Evolutionary conservation across 371 early-diverging fungal genomes (phyloP).

Genomic region (Dipsacomyces acuminosporus): DNA sequence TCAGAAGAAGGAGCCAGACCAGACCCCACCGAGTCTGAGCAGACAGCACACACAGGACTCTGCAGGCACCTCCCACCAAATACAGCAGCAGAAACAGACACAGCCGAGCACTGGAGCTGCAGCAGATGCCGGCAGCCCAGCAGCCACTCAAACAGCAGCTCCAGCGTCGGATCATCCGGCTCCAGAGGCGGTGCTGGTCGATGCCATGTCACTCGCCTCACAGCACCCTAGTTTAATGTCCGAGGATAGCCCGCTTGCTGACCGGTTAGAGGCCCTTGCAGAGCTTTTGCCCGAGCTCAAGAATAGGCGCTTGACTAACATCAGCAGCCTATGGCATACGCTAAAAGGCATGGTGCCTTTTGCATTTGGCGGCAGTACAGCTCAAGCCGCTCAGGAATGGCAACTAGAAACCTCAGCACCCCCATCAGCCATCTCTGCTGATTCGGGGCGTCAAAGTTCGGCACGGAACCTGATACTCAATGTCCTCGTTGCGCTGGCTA

Average conservation of each 20-base stretch:
- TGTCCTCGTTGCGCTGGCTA: slow-evolving; percentile 20
- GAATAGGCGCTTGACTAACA: slow-evolving; percentile 8
- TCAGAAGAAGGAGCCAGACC: too few species aligned
- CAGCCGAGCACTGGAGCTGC: background rate
- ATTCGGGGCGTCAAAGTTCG: background rate
- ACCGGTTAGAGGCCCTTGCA: slow-evolving; percentile 23
- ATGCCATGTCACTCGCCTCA: slow-evolving; percentile 27
- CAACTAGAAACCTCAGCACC: too few species aligned
- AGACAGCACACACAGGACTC: too few species aligned
- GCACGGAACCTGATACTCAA: slow-evolving; percentile 25
- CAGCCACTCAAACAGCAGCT: too few species aligned
- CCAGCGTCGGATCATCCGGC: background rate
- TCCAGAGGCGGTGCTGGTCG: slow-evolving; percentile 1
- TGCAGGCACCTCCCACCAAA: too few species aligned
- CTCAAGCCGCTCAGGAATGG: too few species aligned
- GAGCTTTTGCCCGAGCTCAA: slow-evolving; percentile 12
- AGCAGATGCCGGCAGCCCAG: slow-evolving; percentile 1
- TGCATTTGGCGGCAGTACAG: slow-evolving; percentile 11
- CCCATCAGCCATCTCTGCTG: background rate
- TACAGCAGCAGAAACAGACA: too few species aligned
- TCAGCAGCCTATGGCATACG: slow-evolving; percentile 24
- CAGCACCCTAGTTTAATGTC: slow-evolving; percentile 6
- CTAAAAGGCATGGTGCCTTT: slow-evolving; percentile 21
- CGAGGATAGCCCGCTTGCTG: slow-evolving; percentile 8
- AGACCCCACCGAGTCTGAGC: too few species aligned